Evolutionary conservation across 371 early-diverging fungal species (phyloP), one percentile per base, ranked within the genome.

Genomic region (Saksenaea vasiformis): DNA sequence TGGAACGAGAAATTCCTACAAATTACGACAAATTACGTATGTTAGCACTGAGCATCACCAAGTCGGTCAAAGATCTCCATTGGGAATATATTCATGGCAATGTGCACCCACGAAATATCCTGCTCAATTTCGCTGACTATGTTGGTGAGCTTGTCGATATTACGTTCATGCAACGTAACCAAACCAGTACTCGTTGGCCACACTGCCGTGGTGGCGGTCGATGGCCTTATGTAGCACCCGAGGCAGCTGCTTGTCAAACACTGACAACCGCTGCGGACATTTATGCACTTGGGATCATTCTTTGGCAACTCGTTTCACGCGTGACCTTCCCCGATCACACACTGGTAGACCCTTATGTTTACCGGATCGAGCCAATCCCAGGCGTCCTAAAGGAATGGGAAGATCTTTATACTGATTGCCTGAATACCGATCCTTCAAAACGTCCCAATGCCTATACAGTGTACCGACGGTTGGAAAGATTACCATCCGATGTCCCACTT

Each of bases 11-110:
- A 5, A 61, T 69, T 7, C 77, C 79, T 3, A 58, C 51, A 17
- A 66, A 69, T 38, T 79, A 79, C 61, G 56, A 64, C n/a, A 74
- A 74, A 41, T 69, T 73, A 7, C 70, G 71, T 5, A 53, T 61
- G 58, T 56, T 76, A 22, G 79, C 79, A 0, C 67, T 79, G 34
- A 72, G 72, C 47, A 69, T 79, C 24, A 76, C 79, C 5, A 79
- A 79, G 43, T 67, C 70, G 14, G 61, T 79, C 27, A 79, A 79
- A 56, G 77, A 79, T 56, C 47, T 79, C 2, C 79, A 79, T 26
- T 79, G 79, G 79, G 74, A 68, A 26, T 79, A 70, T 38, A 64
- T 79, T 14, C 79, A 79, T 54, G 79, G 79, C 44, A 79, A 79
- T 27, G 72, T 79, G 14, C 79, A 79, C 56, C 76, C 79, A 3